Percentiles rank a stretch among this genome's conserved stretches.
phyloP scores from a whole-genome alignment of 2,329 filamentous ascomycete species.

The Talaromyces sp. region DNA sequence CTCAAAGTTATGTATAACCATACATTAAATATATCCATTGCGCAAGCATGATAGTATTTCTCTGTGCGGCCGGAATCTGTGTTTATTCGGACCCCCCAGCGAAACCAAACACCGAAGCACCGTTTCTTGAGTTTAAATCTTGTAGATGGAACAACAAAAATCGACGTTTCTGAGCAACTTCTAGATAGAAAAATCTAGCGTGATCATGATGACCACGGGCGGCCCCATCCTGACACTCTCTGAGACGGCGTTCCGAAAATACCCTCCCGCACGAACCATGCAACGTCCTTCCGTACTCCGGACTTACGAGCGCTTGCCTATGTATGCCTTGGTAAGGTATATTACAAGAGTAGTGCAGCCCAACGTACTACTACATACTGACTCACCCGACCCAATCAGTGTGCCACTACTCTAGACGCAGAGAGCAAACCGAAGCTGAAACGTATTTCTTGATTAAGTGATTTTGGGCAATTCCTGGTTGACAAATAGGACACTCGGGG shows the following conservation, averaged over 20 bases:
- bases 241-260: constrained; percentile 4
- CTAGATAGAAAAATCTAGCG: neutral
- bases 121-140: neutral
- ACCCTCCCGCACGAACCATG: constrained; percentile 4
- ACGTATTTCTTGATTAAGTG: neutral
- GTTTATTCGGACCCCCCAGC: neutral
- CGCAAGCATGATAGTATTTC: neutral
- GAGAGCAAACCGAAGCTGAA: neutral
- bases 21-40: neutral
- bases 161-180: neutral
- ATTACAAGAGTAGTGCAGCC: neutral
- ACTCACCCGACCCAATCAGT: neutral
- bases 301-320: neutral
- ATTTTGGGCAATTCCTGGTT: too few species aligned
- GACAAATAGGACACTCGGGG: neutral
- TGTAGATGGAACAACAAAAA: neutral
- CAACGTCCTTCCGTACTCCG: neutral
- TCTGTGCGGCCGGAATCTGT: neutral
- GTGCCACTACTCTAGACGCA: neutral
- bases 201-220: neutral
- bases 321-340: constrained; percentile 2
- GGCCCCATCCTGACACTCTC: constrained; percentile 2
- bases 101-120: neutral
- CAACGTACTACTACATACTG: neutral
- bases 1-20: neutral